Base-by-base conservation (phyloP, 225 moss, liverwort and hornwort species). In the Straminergon stramineum region DNA sequence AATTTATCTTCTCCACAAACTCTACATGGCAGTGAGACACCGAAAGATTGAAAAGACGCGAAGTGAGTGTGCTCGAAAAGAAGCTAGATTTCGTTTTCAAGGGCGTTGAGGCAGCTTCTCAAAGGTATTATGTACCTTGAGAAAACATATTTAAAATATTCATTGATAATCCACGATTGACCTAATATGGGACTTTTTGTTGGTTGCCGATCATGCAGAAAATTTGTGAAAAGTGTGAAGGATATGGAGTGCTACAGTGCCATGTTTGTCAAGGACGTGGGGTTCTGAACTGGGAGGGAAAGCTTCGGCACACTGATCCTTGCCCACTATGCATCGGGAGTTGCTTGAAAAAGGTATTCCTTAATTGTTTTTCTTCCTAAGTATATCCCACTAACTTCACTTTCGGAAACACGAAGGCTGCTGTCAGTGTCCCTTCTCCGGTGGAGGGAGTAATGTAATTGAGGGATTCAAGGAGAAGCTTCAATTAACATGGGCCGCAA, bases 261-360 rank as follows among this genome's bases (percentile, higher is more conserved):
- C 95, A 95, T 91, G 94, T 98, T 51, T 98, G 98, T 78, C 89
- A 85, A 79, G 98, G 98, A 57, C 88, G 60, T 7, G 98, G 98
- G 64, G 82, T 90, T 48, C 94, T 98, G 34, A 67, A 69, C 41
- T 98, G 97, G 97, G 98, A 98, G 83, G 97, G 98, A 35, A 98
- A 98, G 90, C 91, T 93, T 65, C 90, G 68, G 76, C 95, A 92
- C 43, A 92, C 88, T 6, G 94, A 93, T 84, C 92, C 95, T 62
- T 97, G 98, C 84, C 96, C 98, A 58, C 93, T 97, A 27, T 97
- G 97, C 91, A 93, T 98, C 65, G 97, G 96, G 70, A 92, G 96
- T 79, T 93, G 96, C 48, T 76, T 95, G 84, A 95, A 95, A 81
- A 98, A 98, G 98, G 97, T 96, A 88, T 1, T 4, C 26, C 10